A percentile compares a stretch with the other conserved stretches of the same genome.
These are phyloP conservation scores for Fagus crenata DNA, from an alignment of 306 rosid genomes.

Conservation along the genomic window DNA sequence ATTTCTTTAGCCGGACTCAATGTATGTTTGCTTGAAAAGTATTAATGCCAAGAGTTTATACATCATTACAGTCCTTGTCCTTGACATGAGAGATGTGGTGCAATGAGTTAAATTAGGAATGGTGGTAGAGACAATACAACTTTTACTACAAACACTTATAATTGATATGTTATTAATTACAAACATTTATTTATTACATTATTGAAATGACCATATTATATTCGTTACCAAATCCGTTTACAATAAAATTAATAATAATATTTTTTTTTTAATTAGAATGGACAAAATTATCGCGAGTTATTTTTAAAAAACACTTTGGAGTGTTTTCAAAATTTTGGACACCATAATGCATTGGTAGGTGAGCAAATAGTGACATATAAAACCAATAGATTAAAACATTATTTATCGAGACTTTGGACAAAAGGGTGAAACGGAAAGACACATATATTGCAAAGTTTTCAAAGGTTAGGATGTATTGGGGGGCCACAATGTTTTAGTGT, in stretches of 20 bases:
- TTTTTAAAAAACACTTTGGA: too few relatives aligned
- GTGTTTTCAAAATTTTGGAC: too few relatives aligned
- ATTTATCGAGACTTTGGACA: background rate
- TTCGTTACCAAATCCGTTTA: too few relatives aligned
- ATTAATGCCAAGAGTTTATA: background rate
- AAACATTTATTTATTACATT: too few relatives aligned
- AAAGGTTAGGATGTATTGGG: constrained; percentile 19
- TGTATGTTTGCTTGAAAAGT: background rate
- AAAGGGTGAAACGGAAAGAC: background rate
- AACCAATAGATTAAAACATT: background rate
- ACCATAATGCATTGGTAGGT: background rate
- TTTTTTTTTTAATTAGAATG: too few relatives aligned
- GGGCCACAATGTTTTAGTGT: constrained; percentile 1
- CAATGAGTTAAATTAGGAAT: background rate
- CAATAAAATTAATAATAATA: too few relatives aligned
- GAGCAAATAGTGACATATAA: background rate
- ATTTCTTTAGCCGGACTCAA: background rate
- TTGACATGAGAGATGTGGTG: background rate
- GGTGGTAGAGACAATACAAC: too few relatives aligned
- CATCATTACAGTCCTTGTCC: background rate
- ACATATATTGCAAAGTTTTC: constrained; percentile 11
- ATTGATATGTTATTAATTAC: too few relatives aligned
- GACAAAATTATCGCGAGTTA: too few relatives aligned
- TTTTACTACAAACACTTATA: too few relatives aligned
- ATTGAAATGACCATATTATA: too few relatives aligned